Base-by-base conservation (phyloP, 148 eudicot species). In the Chenopodium album region DNA sequence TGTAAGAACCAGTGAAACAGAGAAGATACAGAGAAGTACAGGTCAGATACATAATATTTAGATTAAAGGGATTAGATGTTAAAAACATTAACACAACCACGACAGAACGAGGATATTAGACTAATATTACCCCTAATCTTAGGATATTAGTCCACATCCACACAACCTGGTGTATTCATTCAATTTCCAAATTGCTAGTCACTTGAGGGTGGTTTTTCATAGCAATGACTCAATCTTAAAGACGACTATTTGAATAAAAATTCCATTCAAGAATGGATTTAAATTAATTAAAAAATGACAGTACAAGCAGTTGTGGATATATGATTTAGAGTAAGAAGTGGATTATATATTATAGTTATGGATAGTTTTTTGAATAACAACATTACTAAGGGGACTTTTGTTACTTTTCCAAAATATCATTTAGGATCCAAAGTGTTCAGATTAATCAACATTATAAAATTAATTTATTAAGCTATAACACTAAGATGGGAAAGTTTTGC, bases 1-100 rank as follows among this genome's bases (percentile, higher is more conserved):
- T 96, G 95, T 88, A 84, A 26, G 3, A 16, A 72, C 34, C 76
- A 56, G 76, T 28, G 54, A 54, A 70, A 54, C 9, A 54, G 50
- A 56, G 50, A 68, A 68, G 1, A 70, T 46, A 66, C 1, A 34
- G 31, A 44, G 66, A 50, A 59, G n/a, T 52, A 70, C 34, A 13
- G 54, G 52, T 28, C 50, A 54, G 2, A 22, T 19, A 14, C 22
- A 50, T 9, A 50, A 41, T 41, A 41, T 41, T 41, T 41, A 0
- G 7, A 41, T 41, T 41, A 4, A 41, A 41, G 44, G 7, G 44
- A 41, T 41, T 41, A 41, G 44, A 41, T 41, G 44, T 41, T 34
- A 41, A 41, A 41, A 41, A 41, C 44, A 41, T 41, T 41, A 34
- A 41, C 44, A 41, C 44, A 41, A 41, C 44, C 44, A 41, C 44